A percentile compares a stretch with the other conserved stretches of the same genome.
These are phyloP conservation scores for Sporisorium iseilematis-ciliati DNA, from an alignment of 1,284 basidiomycete species.

Conservation along the genomic window DNA sequence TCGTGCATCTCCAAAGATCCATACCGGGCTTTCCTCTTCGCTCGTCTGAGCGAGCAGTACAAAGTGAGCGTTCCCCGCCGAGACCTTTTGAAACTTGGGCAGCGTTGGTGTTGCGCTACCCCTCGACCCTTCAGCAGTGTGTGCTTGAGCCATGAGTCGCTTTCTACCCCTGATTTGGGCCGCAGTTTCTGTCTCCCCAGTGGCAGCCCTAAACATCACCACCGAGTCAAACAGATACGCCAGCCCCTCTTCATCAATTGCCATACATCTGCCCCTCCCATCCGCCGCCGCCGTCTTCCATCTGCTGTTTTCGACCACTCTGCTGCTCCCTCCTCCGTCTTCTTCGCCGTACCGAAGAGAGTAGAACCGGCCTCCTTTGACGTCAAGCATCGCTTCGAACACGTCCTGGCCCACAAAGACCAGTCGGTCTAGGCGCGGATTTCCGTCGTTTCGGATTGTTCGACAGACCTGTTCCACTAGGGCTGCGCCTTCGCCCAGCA, in stretches of 20 bases:
- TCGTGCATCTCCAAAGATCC: slow-evolving; percentile 36
- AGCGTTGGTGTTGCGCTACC: background rate
- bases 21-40: slow-evolving; percentile 4
- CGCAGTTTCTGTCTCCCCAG: background rate
- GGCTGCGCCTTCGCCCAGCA: background rate
- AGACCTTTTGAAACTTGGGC: slow-evolving; percentile 21
- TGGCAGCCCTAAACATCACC: slow-evolving; percentile 5
- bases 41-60: slow-evolving; percentile 10
- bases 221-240: slow-evolving; percentile 23
- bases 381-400: slow-evolving; percentile 16
- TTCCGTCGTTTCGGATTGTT: background rate
- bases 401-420: slow-evolving; percentile 25
- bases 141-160: background rate
- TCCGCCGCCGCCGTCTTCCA: slow-evolving; percentile 27
- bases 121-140: background rate
- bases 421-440: background rate
- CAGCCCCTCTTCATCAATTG: slow-evolving; percentile 3
- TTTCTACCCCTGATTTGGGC: background rate
- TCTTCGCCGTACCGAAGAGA: slow-evolving; percentile 11
- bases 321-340: background rate
- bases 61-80: slow-evolving; percentile 41
- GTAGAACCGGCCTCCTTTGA: background rate
- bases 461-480: slow-evolving; percentile 4
- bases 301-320: background rate
- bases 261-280: slow-evolving; percentile 29